These are phyloP conservation scores for Graphilbum fragrans DNA, from an alignment of 2,329 filamentous ascomycete genomes.

Conservation along the genomic window DNA sequence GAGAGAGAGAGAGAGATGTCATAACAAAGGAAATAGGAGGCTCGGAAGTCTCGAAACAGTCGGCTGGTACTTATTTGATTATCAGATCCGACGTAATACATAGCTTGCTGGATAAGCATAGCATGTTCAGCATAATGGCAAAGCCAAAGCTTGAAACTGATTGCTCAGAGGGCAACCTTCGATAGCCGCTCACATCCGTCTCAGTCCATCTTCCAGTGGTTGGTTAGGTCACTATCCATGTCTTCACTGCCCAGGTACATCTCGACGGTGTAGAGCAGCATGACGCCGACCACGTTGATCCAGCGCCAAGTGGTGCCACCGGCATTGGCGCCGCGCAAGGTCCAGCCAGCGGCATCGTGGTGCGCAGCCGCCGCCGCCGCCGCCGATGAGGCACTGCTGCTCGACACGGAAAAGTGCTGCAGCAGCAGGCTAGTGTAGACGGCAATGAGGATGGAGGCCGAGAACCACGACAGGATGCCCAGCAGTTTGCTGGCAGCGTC, in stretches of 20 bases:
- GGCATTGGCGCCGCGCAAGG: constrained; percentile 65
- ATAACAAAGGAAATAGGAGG: too few species aligned
- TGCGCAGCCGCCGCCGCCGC: constrained; percentile 57
- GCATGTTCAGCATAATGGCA: too few species aligned
- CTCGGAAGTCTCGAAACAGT: too few species aligned
- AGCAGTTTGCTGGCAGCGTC: constrained; percentile 72
- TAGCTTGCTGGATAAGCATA: too few species aligned
- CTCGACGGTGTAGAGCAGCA: constrained; percentile 83
- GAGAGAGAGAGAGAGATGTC: too few species aligned
- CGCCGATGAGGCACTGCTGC: constrained; percentile 61
- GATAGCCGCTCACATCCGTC: too few species aligned
- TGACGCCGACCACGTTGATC: constrained; percentile 83
- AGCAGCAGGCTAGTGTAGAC: constrained; percentile 93
- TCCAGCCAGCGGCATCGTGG: constrained; percentile 61
- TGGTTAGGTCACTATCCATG: constrained; percentile 56
- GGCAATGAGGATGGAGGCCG: constrained; percentile 83
- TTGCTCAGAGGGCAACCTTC: too few species aligned
- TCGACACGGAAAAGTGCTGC: constrained; percentile 78
- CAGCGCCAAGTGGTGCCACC: constrained; percentile 86
- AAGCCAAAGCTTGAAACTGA: too few species aligned
- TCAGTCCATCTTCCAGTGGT: constrained; percentile 93
- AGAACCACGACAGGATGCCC: constrained; percentile 84
- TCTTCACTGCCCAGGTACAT: constrained; percentile 77
- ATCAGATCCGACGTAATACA: too few species aligned
- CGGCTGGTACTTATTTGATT: too few species aligned